A percentile compares a stretch with the other conserved stretches of the same genome.
Evolutionary conservation across 2,329 filamentous ascomycete species (phyloP).

Genomic region (Aspergillus terreus): DNA sequence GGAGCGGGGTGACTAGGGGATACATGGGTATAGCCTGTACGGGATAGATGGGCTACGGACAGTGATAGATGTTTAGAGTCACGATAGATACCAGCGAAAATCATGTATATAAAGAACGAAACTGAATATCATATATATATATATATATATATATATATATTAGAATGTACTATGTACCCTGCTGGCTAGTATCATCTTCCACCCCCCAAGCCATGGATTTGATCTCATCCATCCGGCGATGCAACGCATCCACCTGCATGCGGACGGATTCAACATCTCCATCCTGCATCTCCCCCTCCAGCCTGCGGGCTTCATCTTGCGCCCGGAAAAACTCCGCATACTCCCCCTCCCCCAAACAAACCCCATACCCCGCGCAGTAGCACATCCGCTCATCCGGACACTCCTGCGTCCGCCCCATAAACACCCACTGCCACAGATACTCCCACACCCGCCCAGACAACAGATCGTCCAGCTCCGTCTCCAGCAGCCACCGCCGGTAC

Average conservation of each 20-base stretch:
- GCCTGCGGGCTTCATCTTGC: background rate
- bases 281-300: background rate
- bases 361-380: constrained; percentile 9
- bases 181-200: background rate
- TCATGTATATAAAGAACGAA: background rate
- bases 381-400: constrained; percentile 8
- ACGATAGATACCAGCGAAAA: background rate
- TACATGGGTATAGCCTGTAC: background rate
- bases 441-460: constrained; percentile 51
- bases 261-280: background rate
- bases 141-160: background rate
- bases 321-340: constrained; percentile 5
- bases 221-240: constrained; percentile 1
- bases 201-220: background rate
- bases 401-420: constrained; percentile 3
- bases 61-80: background rate
- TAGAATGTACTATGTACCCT: background rate
- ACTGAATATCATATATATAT: background rate
- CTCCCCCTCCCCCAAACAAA: constrained; percentile 4
- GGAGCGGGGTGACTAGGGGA: constrained; percentile 10
- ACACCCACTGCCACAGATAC: constrained; percentile 48
- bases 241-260: background rate
- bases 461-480: constrained; percentile 45
- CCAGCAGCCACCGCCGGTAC: constrained; percentile 50
- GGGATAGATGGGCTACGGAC: background rate